Conservation (phyloP, 768 basidiomycete genomes). For the Mycena maculata region DNA sequence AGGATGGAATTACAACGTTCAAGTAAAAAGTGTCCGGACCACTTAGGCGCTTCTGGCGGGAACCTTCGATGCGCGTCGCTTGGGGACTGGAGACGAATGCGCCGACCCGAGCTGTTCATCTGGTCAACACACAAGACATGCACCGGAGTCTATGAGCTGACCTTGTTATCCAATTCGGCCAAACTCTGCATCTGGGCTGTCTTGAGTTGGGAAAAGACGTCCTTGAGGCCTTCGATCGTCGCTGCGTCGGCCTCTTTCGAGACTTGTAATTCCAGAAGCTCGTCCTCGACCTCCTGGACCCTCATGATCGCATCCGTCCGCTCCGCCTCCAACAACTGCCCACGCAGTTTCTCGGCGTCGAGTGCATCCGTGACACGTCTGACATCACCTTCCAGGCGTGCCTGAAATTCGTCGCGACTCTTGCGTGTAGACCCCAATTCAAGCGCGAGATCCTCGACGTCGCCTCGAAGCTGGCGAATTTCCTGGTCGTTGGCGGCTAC, state of each 20-base stretch:
- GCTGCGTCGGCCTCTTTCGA: conserved; percentile 50
- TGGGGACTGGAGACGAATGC: conserved; percentile 23
- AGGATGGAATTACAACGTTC: conserved; percentile 18
- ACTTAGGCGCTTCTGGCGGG: conserved; percentile 24
- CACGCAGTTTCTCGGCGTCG: conserved; percentile 32
- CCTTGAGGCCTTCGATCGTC: conserved; percentile 49
- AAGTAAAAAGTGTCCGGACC: conserved; percentile 20
- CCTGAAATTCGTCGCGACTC: conserved; percentile 24
- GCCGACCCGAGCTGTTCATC: conserved; percentile 16
- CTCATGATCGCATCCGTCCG: conserved; percentile 33
- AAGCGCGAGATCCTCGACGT: conserved; percentile 11
- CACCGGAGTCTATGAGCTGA: conserved; percentile 34
- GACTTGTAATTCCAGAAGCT: conserved; percentile 43
- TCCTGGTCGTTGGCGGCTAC: conserved; percentile 3
- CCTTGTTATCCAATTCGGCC: conserved; percentile 51
- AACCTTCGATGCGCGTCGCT: conserved; percentile 27
- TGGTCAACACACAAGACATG: neutral
- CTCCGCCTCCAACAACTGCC: conserved; percentile 35
- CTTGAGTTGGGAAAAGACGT: conserved; percentile 44
- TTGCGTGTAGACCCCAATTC: neutral
- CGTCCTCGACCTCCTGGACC: conserved; percentile 45
- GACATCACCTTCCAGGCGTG: conserved; percentile 28
- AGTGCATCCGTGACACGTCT: conserved; percentile 35
- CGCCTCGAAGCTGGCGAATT: conserved; percentile 19
- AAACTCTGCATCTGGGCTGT: conserved; percentile 49